Evolutionary conservation across 306 rosid species (phyloP).

Genomic region (Vigna unguiculata): DNA sequence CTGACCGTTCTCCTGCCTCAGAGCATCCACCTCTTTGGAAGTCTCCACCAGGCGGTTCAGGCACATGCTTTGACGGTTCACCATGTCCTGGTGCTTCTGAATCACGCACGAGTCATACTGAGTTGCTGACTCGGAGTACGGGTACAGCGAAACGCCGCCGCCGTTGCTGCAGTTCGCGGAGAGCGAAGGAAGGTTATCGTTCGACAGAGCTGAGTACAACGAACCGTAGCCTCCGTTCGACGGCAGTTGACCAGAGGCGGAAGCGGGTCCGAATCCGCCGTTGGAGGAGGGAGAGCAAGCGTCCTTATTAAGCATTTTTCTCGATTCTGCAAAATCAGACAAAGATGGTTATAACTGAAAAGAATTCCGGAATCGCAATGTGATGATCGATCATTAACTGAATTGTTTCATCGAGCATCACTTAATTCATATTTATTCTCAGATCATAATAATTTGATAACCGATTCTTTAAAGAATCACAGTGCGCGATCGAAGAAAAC

Average conservation of each 20-base stretch:
- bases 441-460: slow-evolving; percentile 9
- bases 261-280: slow-evolving; percentile 46
- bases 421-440: background rate
- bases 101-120: slow-evolving; percentile 58
- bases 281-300: slow-evolving; percentile 51
- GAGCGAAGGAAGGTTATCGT: slow-evolving; percentile 48
- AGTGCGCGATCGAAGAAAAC: slow-evolving; percentile 6
- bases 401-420: background rate
- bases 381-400: slow-evolving; percentile 20
- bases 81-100: slow-evolving; percentile 90
- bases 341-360: background rate
- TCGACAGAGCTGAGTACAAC: slow-evolving; percentile 57
- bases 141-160: slow-evolving; percentile 38
- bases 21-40: slow-evolving; percentile 72
- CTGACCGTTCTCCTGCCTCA: slow-evolving; percentile 70
- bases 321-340: slow-evolving; percentile 30
- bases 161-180: slow-evolving; percentile 42
- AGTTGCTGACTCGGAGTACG: slow-evolving; percentile 49
- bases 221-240: slow-evolving; percentile 47
- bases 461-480: background rate
- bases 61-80: slow-evolving; percentile 83
- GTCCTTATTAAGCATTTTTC: slow-evolving; percentile 58
- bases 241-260: slow-evolving; percentile 47
- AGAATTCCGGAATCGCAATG: background rate
- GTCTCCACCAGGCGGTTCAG: slow-evolving; percentile 73